Evolutionary conservation across 1,284 basidiomycete genomes (phyloP).

Genomic region (Thelephora terrestris): DNA sequence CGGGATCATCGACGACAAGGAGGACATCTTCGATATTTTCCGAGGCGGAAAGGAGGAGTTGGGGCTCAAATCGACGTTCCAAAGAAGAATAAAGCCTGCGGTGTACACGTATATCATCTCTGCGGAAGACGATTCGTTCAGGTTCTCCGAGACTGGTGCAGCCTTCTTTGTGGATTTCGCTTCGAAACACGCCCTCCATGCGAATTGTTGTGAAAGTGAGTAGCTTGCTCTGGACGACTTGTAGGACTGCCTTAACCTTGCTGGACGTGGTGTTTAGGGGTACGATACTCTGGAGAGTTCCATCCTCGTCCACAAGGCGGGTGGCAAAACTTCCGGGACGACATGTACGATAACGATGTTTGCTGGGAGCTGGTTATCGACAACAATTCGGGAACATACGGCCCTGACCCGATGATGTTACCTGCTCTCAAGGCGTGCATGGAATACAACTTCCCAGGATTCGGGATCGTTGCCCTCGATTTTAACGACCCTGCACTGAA

Average conservation of each 20-base stretch:
- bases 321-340: constrained; percentile 53
- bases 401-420: constrained; percentile 49
- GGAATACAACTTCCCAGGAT: constrained; percentile 61
- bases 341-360: constrained; percentile 38
- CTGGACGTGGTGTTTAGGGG: constrained; percentile 19
- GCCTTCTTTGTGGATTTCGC: constrained; percentile 75
- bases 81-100: constrained; percentile 59
- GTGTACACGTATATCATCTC: constrained; percentile 73
- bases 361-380: constrained; percentile 69
- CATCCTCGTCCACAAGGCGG: constrained; percentile 63
- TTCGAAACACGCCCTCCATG: constrained; percentile 47
- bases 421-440: constrained; percentile 44
- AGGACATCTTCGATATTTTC: constrained; percentile 42
- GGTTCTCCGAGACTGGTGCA: constrained; percentile 72
- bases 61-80: constrained; percentile 17
- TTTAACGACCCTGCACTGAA: constrained; percentile 48
- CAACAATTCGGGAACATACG: constrained; percentile 70
- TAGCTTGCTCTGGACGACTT: background rate
- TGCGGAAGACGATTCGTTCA: constrained; percentile 56
- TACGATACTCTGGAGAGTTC: constrained; percentile 69
- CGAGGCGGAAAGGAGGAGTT: constrained; percentile 28
- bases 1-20: constrained; percentile 39
- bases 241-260: background rate
- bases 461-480: constrained; percentile 45
- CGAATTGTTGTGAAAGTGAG: constrained; percentile 25